Evolutionary conservation across 2,329 filamentous ascomycete species (phyloP).

Genomic region (Scortechinia acanthostroma): DNA sequence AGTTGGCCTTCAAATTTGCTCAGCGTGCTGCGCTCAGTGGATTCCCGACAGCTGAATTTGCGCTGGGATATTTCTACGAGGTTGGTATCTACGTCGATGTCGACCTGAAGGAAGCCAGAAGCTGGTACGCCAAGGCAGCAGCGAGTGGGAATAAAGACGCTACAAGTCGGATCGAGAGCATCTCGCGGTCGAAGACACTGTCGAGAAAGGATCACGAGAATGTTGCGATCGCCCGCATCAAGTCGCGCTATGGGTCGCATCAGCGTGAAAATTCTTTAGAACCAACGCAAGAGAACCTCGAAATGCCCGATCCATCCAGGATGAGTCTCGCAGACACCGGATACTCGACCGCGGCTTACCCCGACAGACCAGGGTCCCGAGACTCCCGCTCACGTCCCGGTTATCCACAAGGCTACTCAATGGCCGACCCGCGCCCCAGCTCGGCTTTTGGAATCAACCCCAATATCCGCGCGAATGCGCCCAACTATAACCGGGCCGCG

Average conservation of each 20-base stretch:
- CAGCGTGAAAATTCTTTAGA: background rate
- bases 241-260: conserved; percentile 32
- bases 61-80: conserved; percentile 94
- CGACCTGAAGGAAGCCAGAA: conserved; percentile 72
- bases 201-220: conserved; percentile 90
- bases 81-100: conserved; percentile 88
- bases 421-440: conserved; percentile 27
- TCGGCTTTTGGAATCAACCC: conserved; percentile 38
- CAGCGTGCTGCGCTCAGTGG: conserved; percentile 76
- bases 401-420: conserved; percentile 18
- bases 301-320: conserved; percentile 36
- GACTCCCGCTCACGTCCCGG: conserved; percentile 19
- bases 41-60: conserved; percentile 86
- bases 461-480: conserved; percentile 22
- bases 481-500: conserved; percentile 11
- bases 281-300: conserved; percentile 25
- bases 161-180: conserved; percentile 70
- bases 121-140: conserved; percentile 85
- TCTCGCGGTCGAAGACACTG: conserved; percentile 74
- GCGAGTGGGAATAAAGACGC: conserved; percentile 91
- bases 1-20: conserved; percentile 84
- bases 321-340: conserved; percentile 19
- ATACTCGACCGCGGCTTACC: conserved; percentile 28
- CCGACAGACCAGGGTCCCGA: conserved; percentile 19
- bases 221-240: conserved; percentile 81